Evolutionary conservation across 1,284 basidiomycete genomes (phyloP).

Genomic region (Chondrostereum purpureum): DNA sequence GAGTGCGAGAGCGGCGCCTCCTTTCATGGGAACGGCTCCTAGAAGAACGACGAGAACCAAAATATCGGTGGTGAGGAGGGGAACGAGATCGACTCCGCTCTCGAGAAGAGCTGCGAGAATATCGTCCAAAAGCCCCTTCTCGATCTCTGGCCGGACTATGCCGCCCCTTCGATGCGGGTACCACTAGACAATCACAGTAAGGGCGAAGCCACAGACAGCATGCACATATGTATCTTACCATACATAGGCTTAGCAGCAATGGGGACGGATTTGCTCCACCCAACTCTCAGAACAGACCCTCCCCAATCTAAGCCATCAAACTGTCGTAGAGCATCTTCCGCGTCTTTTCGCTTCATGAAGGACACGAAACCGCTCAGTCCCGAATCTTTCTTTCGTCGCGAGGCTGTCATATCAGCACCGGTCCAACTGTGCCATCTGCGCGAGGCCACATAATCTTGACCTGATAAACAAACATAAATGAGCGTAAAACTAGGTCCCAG

Average conservation of each 20-base stretch:
- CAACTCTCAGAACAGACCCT: constrained; percentile 76
- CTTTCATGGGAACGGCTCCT: constrained; percentile 27
- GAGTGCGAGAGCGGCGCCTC: constrained; percentile 31
- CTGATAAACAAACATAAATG: constrained; percentile 27
- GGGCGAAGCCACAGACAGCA: not conserved
- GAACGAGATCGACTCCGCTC: constrained; percentile 38
- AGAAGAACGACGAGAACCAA: constrained; percentile 30
- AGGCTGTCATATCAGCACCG: constrained; percentile 71
- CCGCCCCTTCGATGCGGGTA: not conserved
- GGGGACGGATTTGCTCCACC: constrained; percentile 95
- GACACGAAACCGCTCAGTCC: constrained; percentile 93
- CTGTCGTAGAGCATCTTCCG: constrained; percentile 80
- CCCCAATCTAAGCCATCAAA: constrained; percentile 92
- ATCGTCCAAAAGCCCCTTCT: constrained; percentile 26
- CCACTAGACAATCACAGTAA: not conserved
- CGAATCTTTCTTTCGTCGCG: constrained; percentile 57
- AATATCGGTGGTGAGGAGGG: constrained; percentile 26
- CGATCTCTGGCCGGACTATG: not conserved
- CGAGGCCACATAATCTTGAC: constrained; percentile 97
- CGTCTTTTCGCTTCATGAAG: constrained; percentile 89
- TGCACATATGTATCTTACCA: constrained; percentile 42
- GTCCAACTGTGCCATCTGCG: constrained; percentile 52
- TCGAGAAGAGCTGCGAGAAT: constrained; percentile 39
- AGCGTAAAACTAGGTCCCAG: constrained; percentile 6
- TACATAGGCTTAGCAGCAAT: constrained; percentile 75